These are phyloP conservation scores for Aphanomyces cochlioides DNA, from an alignment of 352 stramenopile species.

Conservation along the genomic window DNA sequence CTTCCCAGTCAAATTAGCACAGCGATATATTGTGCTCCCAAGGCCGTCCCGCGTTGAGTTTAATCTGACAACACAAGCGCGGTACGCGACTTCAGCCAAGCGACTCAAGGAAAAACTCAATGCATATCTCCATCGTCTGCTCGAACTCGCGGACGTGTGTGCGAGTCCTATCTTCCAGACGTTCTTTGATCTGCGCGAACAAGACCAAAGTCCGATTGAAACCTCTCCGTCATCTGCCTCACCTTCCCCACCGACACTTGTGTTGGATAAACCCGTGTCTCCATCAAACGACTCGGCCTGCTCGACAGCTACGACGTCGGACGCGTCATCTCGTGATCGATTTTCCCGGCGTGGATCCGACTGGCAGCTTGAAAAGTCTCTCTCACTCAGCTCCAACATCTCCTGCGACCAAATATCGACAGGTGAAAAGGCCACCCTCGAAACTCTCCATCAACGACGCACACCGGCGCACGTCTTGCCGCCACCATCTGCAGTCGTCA, in stretches of 20 bases:
- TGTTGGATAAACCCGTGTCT: background rate
- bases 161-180: constrained; percentile 40
- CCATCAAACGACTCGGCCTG: background rate
- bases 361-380: background rate
- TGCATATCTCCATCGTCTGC: constrained; percentile 54
- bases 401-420: background rate
- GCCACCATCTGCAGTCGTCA: background rate
- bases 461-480: constrained; percentile 1
- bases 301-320: background rate
- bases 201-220: background rate
- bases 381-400: background rate
- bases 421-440: background rate
- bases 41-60: constrained; percentile 10
- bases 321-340: background rate
- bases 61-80: background rate
- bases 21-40: background rate
- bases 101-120: constrained; percentile 43
- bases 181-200: constrained; percentile 36
- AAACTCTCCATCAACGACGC: background rate
- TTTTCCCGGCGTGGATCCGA: background rate
- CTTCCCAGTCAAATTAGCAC: background rate
- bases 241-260: background rate
- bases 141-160: constrained; percentile 53
- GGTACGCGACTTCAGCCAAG: background rate
- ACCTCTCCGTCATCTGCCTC: background rate